phyloP scores from a whole-genome alignment of 345 rosid species.

The Anastatica hierochuntica region DNA sequence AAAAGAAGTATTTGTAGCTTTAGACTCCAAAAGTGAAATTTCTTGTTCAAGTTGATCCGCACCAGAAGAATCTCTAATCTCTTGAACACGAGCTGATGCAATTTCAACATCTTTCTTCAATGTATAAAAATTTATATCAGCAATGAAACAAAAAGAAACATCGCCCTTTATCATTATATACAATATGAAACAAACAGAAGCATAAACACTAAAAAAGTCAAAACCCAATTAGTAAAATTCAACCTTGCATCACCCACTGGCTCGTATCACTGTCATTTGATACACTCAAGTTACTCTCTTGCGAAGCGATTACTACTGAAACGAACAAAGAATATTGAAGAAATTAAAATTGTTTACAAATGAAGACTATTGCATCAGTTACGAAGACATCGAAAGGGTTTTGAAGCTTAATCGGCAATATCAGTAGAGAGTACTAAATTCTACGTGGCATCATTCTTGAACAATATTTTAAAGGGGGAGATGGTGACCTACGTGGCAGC shows the following conservation, averaged over 20 bases:
- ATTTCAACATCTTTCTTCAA: slow-evolving; percentile 71
- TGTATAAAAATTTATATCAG: slow-evolving; percentile 70
- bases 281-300: slow-evolving; percentile 42
- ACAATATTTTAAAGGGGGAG: too few species aligned
- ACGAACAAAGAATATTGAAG: too few species aligned
- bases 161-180: not conserved
- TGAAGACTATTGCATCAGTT: too few species aligned
- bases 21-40: slow-evolving; percentile 44
- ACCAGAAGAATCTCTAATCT: slow-evolving; percentile 51
- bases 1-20: slow-evolving; percentile 59
- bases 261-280: slow-evolving; percentile 35
- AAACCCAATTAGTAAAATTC: too few species aligned
- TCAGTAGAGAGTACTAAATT: too few species aligned
- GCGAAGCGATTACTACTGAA: slow-evolving; percentile 37
- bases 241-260: slow-evolving; percentile 89
- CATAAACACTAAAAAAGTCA: too few species aligned
- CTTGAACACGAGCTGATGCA: slow-evolving; percentile 58
- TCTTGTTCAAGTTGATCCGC: slow-evolving; percentile 47
- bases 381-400: too few species aligned
- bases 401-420: too few species aligned
- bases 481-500: too few species aligned
- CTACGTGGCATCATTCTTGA: too few species aligned
- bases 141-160: too few species aligned
- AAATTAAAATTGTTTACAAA: too few species aligned
- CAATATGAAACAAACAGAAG: not conserved